Conservation (phyloP, 805 yeast species). For the Candida andamanensis region DNA sequence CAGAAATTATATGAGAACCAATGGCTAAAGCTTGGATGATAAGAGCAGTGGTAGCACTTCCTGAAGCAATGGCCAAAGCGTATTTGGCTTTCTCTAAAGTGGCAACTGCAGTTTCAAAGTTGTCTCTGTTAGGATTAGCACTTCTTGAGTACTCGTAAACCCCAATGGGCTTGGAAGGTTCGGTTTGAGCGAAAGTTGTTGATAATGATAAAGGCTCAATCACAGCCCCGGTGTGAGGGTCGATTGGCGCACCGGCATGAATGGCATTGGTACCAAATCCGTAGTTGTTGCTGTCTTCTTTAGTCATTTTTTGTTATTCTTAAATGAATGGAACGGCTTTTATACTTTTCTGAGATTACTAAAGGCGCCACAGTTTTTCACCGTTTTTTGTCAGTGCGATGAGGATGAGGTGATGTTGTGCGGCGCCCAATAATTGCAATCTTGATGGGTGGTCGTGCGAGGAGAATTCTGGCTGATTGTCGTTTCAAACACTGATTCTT, state of each 20-base stretch:
- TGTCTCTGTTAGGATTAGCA: conserved; percentile 80
- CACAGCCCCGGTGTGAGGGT: conserved; percentile 77
- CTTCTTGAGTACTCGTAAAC: conserved; percentile 80
- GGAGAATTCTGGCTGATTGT: too few relatives aligned
- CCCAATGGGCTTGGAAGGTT: conserved; percentile 75
- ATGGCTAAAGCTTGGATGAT: conserved; percentile 68
- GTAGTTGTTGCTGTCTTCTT: conserved; percentile 25
- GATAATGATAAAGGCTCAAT: conserved; percentile 79
- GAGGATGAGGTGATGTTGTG: too few relatives aligned
- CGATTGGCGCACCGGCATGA: conserved; percentile 74
- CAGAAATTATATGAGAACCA: conserved; percentile 69
- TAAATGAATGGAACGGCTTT: too few relatives aligned
- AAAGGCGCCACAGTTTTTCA: too few relatives aligned
- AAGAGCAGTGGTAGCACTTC: conserved; percentile 79
- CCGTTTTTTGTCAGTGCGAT: too few relatives aligned
- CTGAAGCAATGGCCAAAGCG: conserved; percentile 79
- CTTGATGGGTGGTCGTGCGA: too few relatives aligned
- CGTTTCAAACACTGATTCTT: too few relatives aligned
- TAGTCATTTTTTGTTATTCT: conserved; percentile 28
- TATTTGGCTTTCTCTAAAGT: conserved; percentile 70
- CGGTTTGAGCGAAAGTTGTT: conserved; percentile 78
- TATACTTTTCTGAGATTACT: too few relatives aligned
- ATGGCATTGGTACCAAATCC: conserved; percentile 78
- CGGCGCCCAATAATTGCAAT: too few relatives aligned
- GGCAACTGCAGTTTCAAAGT: conserved; percentile 75